Base-by-base conservation (phyloP, 1,139 yeast species). In the Candida gigantensis region DNA sequence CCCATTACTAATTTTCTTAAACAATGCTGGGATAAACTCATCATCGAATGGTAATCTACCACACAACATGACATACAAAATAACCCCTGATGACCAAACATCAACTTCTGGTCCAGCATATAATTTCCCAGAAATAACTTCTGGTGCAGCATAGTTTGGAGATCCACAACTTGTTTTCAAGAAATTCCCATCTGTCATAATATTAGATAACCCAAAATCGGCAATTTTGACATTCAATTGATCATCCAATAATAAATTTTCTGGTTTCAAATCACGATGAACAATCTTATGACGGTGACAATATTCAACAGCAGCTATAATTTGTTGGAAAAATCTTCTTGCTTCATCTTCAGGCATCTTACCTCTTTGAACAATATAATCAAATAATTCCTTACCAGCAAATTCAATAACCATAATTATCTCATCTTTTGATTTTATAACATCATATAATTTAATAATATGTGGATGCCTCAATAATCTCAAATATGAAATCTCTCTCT, bases 21-120 rank as follows among this genome's bases (percentile, higher is more conserved):
- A 92, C 46, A 92, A 71, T 2, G 95, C 96, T 4, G 99, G 99
- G 41, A 92, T 92, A 57, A 90, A 87, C 53, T 92, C 98, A 59
- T 92, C 98, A 62, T 92, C 98, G 61, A 94, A 94, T 9, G 99
- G 99, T 49, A 94, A 74, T 55, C 97, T 75, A 25, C 99, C 97
- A 65, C 97, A 92, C 38, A 92, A 74, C 96, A 92, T 89, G 33
- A 94, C 98, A 53, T 90, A 92, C 43, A 92, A 72, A 39, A 94
- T 92, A 34, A 94, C 97, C 51, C 99, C 98, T 51, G 96, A 85
- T 0, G 96, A 86, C 99, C 99, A 94, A 36, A 94, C 97, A 60
- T 94, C 98, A 34, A 92, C 98, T 63, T 92, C 98, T 2, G 97
- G 97, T 4, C 98, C 98, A 2, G 97, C 98, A 55, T 92, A 92